A percentile compares a stretch with the other conserved stretches of the same genome.
phyloP scores from a whole-genome alignment of 768 basidiomycete genomes.

The Tulasnella sp. region DNA sequence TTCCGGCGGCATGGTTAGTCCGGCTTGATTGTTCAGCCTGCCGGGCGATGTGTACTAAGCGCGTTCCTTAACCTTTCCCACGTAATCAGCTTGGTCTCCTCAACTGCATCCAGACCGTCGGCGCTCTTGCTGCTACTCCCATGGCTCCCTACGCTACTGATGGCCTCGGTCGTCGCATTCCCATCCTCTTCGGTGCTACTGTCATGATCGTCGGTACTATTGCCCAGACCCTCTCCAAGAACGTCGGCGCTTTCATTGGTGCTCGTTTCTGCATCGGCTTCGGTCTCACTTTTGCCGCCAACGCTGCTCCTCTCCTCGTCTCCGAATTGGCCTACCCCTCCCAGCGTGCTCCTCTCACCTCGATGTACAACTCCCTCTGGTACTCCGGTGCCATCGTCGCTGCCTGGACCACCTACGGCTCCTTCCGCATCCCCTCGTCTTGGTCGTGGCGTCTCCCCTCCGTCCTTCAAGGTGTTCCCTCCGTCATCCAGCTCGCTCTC shows the following conservation, averaged over 20 bases:
- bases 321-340: slow-evolving; percentile 82
- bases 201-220: slow-evolving; percentile 67
- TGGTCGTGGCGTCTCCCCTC: slow-evolving; percentile 87
- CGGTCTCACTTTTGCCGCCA: slow-evolving; percentile 56
- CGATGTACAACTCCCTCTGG: slow-evolving; percentile 81
- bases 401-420: slow-evolving; percentile 83
- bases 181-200: slow-evolving; percentile 63
- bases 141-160: slow-evolving; percentile 52
- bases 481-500: slow-evolving; percentile 59
- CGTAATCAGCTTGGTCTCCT: slow-evolving; percentile 54
- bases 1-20: slow-evolving; percentile 39
- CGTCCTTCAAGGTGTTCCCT: slow-evolving; percentile 65
- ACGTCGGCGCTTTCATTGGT: slow-evolving; percentile 67
- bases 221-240: slow-evolving; percentile 66
- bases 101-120: slow-evolving; percentile 78
- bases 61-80: not conserved
- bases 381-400: slow-evolving; percentile 76
- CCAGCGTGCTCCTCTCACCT: slow-evolving; percentile 74
- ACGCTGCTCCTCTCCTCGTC: slow-evolving; percentile 77
- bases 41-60: not conserved
- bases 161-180: slow-evolving; percentile 59
- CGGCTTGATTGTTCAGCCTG: not conserved
- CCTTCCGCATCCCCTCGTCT: slow-evolving; percentile 59
- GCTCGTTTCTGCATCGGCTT: slow-evolving; percentile 62
- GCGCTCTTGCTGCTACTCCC: slow-evolving; percentile 61